phyloP scores from a whole-genome alignment of 768 basidiomycete genomes.

The Boletus rufocinnamomeus region DNA sequence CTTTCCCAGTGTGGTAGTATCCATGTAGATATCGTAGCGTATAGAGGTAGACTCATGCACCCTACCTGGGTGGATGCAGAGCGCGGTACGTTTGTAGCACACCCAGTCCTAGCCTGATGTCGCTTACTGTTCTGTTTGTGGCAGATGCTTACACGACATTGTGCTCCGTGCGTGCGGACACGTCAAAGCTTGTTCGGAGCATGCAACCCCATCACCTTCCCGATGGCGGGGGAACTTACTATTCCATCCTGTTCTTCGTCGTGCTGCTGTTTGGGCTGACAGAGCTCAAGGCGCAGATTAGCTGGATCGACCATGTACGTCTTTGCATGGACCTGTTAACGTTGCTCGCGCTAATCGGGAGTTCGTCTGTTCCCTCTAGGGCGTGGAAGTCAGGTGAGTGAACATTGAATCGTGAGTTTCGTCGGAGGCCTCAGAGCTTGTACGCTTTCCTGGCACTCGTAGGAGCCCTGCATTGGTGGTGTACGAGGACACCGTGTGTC shows the following conservation, averaged over 20 bases:
- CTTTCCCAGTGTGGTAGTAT: slow-evolving; percentile 16
- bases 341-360: background rate
- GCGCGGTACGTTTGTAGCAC: slow-evolving; percentile 6
- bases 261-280: slow-evolving; percentile 54
- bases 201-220: slow-evolving; percentile 17
- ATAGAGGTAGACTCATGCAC: slow-evolving; percentile 7
- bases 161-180: slow-evolving; percentile 15
- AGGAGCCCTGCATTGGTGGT: slow-evolving; percentile 33
- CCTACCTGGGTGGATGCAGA: slow-evolving; percentile 13
- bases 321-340: background rate
- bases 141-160: slow-evolving; percentile 13
- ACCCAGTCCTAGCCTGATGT: background rate
- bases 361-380: slow-evolving; percentile 25
- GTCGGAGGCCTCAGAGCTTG: background rate
- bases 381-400: slow-evolving; percentile 37
- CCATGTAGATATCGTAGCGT: slow-evolving; percentile 19
- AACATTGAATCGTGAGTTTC: background rate
- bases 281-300: slow-evolving; percentile 53
- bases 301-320: slow-evolving; percentile 45
- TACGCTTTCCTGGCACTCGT: background rate
- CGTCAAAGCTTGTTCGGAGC: slow-evolving; percentile 10
- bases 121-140: background rate
- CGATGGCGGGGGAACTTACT: slow-evolving; percentile 11
- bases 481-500: slow-evolving; percentile 22
- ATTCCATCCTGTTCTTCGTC: slow-evolving; percentile 29